Percentiles rank a stretch among this genome's conserved stretches.
phyloP scores from a whole-genome alignment of 306 rosid species.

The Oxytropis ochrocephala region DNA sequence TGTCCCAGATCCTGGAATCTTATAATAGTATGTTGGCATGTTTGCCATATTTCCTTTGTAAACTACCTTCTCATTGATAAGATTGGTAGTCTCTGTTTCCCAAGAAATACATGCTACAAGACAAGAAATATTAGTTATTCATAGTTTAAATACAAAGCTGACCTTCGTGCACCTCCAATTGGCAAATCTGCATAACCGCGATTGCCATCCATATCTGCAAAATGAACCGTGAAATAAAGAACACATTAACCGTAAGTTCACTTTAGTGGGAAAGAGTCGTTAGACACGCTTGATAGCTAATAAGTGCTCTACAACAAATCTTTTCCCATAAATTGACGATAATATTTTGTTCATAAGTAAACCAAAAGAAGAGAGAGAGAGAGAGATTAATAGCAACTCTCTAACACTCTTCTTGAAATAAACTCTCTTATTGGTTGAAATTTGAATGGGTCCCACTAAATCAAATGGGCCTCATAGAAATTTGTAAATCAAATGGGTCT shows the following conservation, averaged over 20 bases:
- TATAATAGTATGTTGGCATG: not conserved
- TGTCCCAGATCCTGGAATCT: constrained; percentile 9
- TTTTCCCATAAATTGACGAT: not conserved
- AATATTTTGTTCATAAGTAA: not conserved
- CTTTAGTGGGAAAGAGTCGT: not conserved
- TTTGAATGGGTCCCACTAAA: too few relatives aligned
- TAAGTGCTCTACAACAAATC: not conserved
- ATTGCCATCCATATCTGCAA: constrained; percentile 26
- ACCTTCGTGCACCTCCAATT: constrained; percentile 36
- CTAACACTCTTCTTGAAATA: too few relatives aligned
- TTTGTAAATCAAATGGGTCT: too few relatives aligned
- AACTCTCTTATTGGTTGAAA: too few relatives aligned
- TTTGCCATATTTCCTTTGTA: not conserved
- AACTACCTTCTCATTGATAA: constrained; percentile 1
- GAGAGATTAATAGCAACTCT: too few relatives aligned
- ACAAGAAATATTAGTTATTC: not conserved
- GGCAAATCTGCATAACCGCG: constrained; percentile 30
- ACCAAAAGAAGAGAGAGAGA: not conserved
- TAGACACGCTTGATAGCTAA: not conserved
- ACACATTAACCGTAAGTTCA: constrained; percentile 1
- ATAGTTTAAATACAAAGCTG: constrained; percentile 11
- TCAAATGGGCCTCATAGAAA: too few relatives aligned
- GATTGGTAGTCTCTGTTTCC: not conserved
- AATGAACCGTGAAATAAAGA: not conserved
- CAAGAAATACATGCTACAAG: constrained; percentile 1